Percentiles rank a stretch among this genome's conserved stretches.
These are phyloP conservation scores for Pascua sp. DNA, from an alignment of 1,284 basidiomycete genomes.

Conservation along the genomic window DNA sequence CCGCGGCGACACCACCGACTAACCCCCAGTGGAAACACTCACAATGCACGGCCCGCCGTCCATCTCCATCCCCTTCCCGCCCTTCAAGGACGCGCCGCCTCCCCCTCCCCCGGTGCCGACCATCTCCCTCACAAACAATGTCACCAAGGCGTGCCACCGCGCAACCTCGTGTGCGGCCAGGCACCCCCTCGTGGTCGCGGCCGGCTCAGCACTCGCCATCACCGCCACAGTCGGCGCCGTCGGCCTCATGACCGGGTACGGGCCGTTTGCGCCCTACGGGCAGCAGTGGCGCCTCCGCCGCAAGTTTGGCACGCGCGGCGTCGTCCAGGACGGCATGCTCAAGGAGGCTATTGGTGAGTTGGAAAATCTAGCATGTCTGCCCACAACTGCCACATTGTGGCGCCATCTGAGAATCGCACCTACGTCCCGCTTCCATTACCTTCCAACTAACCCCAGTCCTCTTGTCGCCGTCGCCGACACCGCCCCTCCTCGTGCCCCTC, in stretches of 20 bases:
- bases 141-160: conserved; percentile 9
- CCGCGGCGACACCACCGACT: neutral
- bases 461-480: conserved; percentile 41
- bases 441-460: conserved; percentile 31
- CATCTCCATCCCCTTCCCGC: conserved; percentile 47
- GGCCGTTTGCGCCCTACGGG: conserved; percentile 10
- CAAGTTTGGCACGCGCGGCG: conserved; percentile 30
- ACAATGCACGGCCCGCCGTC: conserved; percentile 44
- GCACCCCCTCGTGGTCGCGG: conserved; percentile 17
- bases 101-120: conserved; percentile 29
- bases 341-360: conserved; percentile 46
- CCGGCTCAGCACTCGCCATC: conserved; percentile 27
- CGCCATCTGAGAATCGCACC: neutral
- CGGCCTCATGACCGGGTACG: conserved; percentile 14
- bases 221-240: conserved; percentile 35
- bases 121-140: neutral
- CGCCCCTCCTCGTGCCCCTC: conserved; percentile 40
- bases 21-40: conserved; percentile 42
- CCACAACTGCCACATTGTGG: neutral
- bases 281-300: conserved; percentile 15
- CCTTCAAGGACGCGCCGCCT: conserved; percentile 35
- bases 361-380: neutral
- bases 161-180: conserved; percentile 6
- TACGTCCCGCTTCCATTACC: neutral
- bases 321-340: conserved; percentile 45